Conservation (phyloP, 2,329 filamentous ascomycete species). For the Colletotrichum destructivum region DNA sequence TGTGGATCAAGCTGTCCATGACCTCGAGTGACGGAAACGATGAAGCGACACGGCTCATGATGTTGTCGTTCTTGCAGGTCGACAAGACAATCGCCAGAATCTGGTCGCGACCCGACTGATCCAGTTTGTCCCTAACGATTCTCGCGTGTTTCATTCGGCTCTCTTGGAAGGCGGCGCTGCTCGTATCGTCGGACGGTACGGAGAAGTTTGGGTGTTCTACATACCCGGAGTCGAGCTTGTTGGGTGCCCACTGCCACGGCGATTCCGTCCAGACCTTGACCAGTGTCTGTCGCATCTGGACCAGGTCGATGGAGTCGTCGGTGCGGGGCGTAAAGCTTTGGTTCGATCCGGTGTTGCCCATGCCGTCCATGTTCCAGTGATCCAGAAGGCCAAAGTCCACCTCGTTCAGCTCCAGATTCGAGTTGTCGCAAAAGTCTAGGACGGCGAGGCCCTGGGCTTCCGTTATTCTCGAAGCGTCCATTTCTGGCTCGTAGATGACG, state of each 20-base stretch:
- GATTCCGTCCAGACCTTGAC: constrained; percentile 66
- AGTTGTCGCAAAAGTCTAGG: constrained; percentile 66
- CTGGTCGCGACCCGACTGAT: constrained; percentile 69
- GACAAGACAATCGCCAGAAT: constrained; percentile 76
- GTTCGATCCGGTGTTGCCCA: constrained; percentile 47
- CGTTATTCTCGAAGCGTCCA: constrained; percentile 51
- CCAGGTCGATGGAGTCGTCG: constrained; percentile 60
- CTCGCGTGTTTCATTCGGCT: constrained; percentile 55
- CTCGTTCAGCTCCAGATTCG: constrained; percentile 66
- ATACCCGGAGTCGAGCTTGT: constrained; percentile 60
- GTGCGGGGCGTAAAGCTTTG: constrained; percentile 48
- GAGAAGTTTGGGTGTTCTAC: constrained; percentile 62
- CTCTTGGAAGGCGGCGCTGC: constrained; percentile 56
- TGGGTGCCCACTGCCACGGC: constrained; percentile 66
- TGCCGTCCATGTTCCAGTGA: constrained; percentile 62
- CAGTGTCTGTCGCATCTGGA: constrained; percentile 62
- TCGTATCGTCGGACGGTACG: constrained; percentile 56
- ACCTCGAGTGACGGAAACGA: constrained; percentile 75
- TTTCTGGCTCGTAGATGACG: constrained; percentile 64
- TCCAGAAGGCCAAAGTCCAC: constrained; percentile 67
- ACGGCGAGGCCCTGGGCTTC: constrained; percentile 61
- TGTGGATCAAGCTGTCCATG: constrained; percentile 73
- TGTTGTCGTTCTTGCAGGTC: constrained; percentile 67
- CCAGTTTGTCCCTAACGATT: constrained; percentile 61
- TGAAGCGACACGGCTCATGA: constrained; percentile 66